Evolutionary conservation across 257 asterid genomes (phyloP), one percentile per base, ranked within the genome.

Genomic region (Cruciata laevipes): DNA sequence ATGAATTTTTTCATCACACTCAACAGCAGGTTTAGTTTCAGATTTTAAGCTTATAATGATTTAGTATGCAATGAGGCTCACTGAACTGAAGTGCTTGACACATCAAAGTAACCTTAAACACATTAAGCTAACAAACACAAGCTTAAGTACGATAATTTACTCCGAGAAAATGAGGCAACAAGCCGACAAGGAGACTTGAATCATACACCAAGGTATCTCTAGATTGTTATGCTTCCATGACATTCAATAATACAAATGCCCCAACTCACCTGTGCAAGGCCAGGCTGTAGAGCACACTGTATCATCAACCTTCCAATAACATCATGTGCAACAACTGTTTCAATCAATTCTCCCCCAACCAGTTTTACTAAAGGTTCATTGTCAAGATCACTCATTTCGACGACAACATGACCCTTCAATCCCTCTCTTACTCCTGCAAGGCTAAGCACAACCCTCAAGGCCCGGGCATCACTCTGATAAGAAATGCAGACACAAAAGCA

Each of bases 221-320:
- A 37, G 6, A 23, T 3, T 60, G 33, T 61, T 61, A 51, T 18
- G 69, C 58, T 66, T 47, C 42, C 30, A 51, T 16, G 0, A 17
- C 3, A 47, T 47, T 14, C 21, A 47, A 56, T 33, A n/a, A n/a
- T 24, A 12, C 61, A 58, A 56, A 38, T n/a, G 52, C 42, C 53
- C 71, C 30, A 55, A 75, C 81, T 67, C 69, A 92, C 98, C 98
- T 86, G 98, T 21, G 98, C 98, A 77, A 92, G 98, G 77, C 98
- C 98, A 76, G 98, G 98, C 84, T 92, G 98, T 64, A 92, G 95
- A 78, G 98, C 98, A 76, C 98, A 92, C 72, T 87, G 97, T 84
- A 92, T 89, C 98, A 92, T 92, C 83, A 92, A 76, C 75, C 98
- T 86, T 60, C 98, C 98, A 76, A 92, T 92, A 75, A 92, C 98